phyloP scores from a whole-genome alignment of 2,329 filamentous ascomycete species.

The Scortechinia acanthostroma region DNA sequence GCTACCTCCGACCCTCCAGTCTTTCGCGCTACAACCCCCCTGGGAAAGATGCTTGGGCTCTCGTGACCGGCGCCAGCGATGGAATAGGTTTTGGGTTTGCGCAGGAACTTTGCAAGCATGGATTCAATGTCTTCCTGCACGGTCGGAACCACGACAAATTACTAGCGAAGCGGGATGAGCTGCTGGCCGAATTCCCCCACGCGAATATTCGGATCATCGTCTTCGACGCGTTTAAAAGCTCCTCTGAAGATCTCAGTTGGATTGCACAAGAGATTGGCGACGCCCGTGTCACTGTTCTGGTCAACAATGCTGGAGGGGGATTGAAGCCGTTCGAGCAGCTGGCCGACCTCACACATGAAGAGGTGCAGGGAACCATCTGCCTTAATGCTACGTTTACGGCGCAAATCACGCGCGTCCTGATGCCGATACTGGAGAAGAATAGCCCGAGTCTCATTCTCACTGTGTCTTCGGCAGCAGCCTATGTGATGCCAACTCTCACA shows the following conservation, averaged over 20 bases:
- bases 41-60: conserved; percentile 1
- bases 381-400: neutral
- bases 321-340: neutral
- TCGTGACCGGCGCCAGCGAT: neutral
- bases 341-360: neutral
- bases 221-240: neutral
- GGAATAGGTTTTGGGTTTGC: neutral
- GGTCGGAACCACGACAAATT: conserved; percentile 1
- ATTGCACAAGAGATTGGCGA: neutral
- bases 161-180: neutral
- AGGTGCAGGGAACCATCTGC: neutral
- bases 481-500: neutral
- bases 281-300: neutral
- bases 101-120: neutral
- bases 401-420: neutral
- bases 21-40: neutral
- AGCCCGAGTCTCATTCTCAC: neutral
- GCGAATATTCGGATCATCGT: neutral
- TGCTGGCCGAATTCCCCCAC: neutral
- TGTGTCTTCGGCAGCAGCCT: neutral
- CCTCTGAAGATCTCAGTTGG: neutral
- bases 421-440: neutral
- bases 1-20: neutral
- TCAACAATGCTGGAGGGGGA: neutral
- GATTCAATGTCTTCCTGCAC: conserved; percentile 1